Conservation (phyloP, 2,329 filamentous ascomycete species). For the Fusarium sp. region DNA sequence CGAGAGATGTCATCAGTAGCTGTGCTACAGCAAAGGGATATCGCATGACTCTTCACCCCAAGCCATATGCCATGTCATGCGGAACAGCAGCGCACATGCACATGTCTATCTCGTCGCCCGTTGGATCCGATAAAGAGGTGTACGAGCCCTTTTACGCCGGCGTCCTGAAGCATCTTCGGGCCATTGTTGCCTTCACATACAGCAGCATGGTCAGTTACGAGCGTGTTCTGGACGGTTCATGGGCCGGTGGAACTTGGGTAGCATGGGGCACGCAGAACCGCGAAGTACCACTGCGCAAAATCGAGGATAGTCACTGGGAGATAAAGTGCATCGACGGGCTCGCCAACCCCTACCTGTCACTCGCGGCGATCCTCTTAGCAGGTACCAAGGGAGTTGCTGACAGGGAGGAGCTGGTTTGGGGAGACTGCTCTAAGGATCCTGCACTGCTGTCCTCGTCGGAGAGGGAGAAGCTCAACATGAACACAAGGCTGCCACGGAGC, state of each 20-base stretch:
- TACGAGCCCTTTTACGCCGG: slow-evolving; percentile 80
- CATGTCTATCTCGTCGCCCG: slow-evolving; percentile 71
- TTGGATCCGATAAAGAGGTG: slow-evolving; percentile 55
- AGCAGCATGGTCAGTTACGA: slow-evolving; percentile 76
- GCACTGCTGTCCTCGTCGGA: slow-evolving; percentile 62
- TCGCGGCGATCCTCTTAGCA: slow-evolving; percentile 53
- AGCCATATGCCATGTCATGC: slow-evolving; percentile 69
- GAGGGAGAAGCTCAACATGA: slow-evolving; percentile 67
- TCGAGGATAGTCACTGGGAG: slow-evolving; percentile 79
- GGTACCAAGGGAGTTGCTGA: slow-evolving; percentile 48
- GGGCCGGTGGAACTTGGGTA: slow-evolving; percentile 84
- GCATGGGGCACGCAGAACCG: slow-evolving; percentile 87
- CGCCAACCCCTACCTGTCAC: slow-evolving; percentile 80
- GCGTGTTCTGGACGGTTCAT: slow-evolving; percentile 75
- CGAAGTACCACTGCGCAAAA: slow-evolving; percentile 78
- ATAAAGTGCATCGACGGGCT: slow-evolving; percentile 82
- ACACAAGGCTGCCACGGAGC: slow-evolving; percentile 64
- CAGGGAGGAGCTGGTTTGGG: slow-evolving; percentile 58
- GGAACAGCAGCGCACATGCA: slow-evolving; percentile 79
- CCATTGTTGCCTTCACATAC: slow-evolving; percentile 77
- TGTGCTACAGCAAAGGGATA: slow-evolving; percentile 73
- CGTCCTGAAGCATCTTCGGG: slow-evolving; percentile 74
- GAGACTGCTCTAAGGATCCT: slow-evolving; percentile 70
- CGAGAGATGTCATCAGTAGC: slow-evolving; percentile 76
- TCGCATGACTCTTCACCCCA: slow-evolving; percentile 80